Evolutionary conservation across 2,329 filamentous ascomycete genomes (phyloP).

Genomic region (Fusarium setosum): DNA sequence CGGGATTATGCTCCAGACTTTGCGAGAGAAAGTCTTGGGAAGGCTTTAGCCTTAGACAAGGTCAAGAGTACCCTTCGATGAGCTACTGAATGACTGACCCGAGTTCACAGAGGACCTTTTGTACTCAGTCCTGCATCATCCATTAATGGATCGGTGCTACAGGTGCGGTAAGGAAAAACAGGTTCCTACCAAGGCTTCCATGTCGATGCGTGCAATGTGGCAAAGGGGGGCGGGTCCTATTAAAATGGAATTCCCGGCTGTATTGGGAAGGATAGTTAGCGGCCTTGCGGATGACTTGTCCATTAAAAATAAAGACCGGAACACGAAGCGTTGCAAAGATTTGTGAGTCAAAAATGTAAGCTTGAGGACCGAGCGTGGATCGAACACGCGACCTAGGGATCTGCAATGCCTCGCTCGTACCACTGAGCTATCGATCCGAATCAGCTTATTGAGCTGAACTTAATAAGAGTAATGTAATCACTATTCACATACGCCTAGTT

Average conservation of each 20-base stretch:
- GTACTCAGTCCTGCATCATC: not conserved
- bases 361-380: slow-evolving; percentile 36
- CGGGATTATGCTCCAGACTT: not conserved
- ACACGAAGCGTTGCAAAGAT: too few relatives aligned
- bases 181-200: slow-evolving; percentile 1
- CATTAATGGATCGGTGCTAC: not conserved
- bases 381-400: slow-evolving; percentile 40
- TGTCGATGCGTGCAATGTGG: not conserved
- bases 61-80: not conserved
- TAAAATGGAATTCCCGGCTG: too few relatives aligned
- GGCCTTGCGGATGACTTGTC: not conserved
- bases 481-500: too few relatives aligned
- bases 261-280: not conserved
- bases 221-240: not conserved
- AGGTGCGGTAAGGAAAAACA: not conserved
- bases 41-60: not conserved
- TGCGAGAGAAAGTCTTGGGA: not conserved
- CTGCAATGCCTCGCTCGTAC: slow-evolving; percentile 39
- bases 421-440: slow-evolving; percentile 38
- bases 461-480: not conserved
- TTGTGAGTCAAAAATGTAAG: not conserved
- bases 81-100: not conserved
- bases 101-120: slow-evolving; percentile 25
- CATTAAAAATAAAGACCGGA: not conserved
- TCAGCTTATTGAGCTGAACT: not conserved